phyloP scores from a whole-genome alignment of 768 basidiomycete species.

The Strobilomyces dryophilus region DNA sequence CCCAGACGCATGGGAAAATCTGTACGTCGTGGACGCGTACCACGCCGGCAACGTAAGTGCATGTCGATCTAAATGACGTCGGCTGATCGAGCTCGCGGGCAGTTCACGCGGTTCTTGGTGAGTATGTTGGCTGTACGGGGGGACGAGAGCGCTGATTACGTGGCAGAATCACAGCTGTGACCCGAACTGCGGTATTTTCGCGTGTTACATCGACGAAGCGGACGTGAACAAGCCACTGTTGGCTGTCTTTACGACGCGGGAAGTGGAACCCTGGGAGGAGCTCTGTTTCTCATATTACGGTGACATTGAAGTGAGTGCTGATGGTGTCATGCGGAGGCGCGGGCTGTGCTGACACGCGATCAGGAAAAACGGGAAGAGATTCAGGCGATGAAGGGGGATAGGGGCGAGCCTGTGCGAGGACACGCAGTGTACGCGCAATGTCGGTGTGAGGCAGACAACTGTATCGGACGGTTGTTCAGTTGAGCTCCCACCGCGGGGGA shows the following conservation, averaged over 20 bases:
- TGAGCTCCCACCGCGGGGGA: constrained; percentile 9
- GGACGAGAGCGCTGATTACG: background rate
- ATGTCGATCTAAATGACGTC: background rate
- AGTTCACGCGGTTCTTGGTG: constrained; percentile 93
- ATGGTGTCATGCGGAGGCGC: background rate
- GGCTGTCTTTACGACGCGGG: constrained; percentile 59
- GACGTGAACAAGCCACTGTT: constrained; percentile 67
- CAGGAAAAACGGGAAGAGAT: constrained; percentile 25
- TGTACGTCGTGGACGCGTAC: constrained; percentile 79
- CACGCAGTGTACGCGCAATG: constrained; percentile 48
- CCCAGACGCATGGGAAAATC: constrained; percentile 23
- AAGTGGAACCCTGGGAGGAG: constrained; percentile 65
- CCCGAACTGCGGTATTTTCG: constrained; percentile 71
- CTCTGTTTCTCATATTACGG: constrained; percentile 77
- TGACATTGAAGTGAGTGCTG: constrained; percentile 37
- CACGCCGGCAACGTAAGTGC: constrained; percentile 77
- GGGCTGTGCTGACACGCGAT: background rate
- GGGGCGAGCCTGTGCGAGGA: constrained; percentile 12
- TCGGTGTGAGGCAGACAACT: constrained; percentile 49
- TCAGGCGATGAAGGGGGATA: background rate
- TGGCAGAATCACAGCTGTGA: constrained; percentile 87
- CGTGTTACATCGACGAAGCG: constrained; percentile 76
- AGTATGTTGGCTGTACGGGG: constrained; percentile 19
- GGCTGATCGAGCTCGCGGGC: background rate
- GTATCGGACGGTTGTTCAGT: constrained; percentile 38